Conservation (phyloP, 1,139 yeast genomes). For the Fermentozyma sake region DNA sequence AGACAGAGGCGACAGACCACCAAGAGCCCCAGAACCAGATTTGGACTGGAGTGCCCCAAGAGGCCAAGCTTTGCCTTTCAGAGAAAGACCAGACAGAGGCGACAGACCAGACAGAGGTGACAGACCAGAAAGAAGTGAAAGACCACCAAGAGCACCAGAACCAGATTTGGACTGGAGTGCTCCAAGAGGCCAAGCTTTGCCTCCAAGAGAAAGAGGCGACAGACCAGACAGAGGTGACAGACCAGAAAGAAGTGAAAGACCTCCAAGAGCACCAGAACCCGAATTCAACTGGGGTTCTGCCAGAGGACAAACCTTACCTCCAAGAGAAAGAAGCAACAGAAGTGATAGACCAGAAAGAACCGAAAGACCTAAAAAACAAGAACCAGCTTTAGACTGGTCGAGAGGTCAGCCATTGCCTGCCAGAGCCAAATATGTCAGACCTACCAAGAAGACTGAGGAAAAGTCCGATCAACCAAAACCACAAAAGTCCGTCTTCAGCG, state of each 20-base stretch:
- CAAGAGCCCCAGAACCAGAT: slow-evolving; percentile 26
- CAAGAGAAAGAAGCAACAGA: slow-evolving; percentile 16
- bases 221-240: slow-evolving; percentile 33
- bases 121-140: slow-evolving; percentile 22
- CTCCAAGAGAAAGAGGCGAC: slow-evolving; percentile 37
- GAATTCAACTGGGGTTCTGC: slow-evolving; percentile 50
- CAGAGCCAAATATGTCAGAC: slow-evolving; percentile 11
- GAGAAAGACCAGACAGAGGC: slow-evolving; percentile 25
- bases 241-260: slow-evolving; percentile 26
- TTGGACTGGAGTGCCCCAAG: slow-evolving; percentile 45
- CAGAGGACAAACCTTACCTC: slow-evolving; percentile 17
- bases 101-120: slow-evolving; percentile 14
- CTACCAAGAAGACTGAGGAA: slow-evolving; percentile 19
- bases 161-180: slow-evolving; percentile 60
- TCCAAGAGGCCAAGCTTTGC: slow-evolving; percentile 44
- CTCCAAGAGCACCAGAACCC: slow-evolving; percentile 45
- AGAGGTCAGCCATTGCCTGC: slow-evolving; percentile 30
- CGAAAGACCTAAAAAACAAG: slow-evolving; percentile 26
- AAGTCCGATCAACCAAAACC: slow-evolving; percentile 38
- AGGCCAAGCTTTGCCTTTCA: slow-evolving; percentile 24
- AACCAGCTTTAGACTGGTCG: slow-evolving; percentile 27
- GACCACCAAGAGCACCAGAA: slow-evolving; percentile 44
- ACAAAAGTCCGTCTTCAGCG: slow-evolving; percentile 60
- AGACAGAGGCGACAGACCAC: slow-evolving; percentile 19
- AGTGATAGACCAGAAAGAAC: slow-evolving; percentile 9